Evolutionary conservation across 2,329 filamentous ascomycete genomes (phyloP), one percentile per base, ranked within the genome.

Genomic region (Zelopaecilomyces penicillatus): DNA sequence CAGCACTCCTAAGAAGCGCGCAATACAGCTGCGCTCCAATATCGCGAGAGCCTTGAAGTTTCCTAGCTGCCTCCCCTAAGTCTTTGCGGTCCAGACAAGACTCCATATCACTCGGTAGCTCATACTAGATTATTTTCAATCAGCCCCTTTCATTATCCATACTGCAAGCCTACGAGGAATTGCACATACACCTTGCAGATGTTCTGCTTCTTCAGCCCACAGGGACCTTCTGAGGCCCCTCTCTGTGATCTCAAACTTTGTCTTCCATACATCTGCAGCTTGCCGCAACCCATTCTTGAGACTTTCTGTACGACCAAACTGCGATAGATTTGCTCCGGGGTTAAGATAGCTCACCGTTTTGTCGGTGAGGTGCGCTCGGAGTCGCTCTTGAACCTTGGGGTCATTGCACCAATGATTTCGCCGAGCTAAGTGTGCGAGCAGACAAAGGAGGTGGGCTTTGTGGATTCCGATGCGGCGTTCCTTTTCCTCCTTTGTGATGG

Each of bases 341-440:
- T 83, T 84, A 5, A 97, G 70, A 43, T 82, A 82, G 0, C 70
- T 71, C 29, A 84, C 62, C 30, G 77, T 80, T 55, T 85, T 85
- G 30, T 79, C 75, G 1, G 78, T 73, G 5, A 95, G 62, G 33
- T 90, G 70, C 35, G 74, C 67, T 43, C 76, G 80, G 35, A 95
- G 65, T n/a, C 65, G 66, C 35, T 70, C 74, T 58, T 95, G 87
- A 6, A 86, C 77, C 45, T 74, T 66, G 10, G 68, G 55, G 58
- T 91, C 83, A 56, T 95, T 95, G 65, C 90, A 96, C 88, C 91
- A 96, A 44, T 77, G 70, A 58, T 97, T 98, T 44, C 90, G 80
- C 46, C 80, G 71, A 52, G 85, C 76, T 11, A 83, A 75, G 62
- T 97, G 87, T 7, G 81, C 79, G 11, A 98, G 65, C 2, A 98